Evolutionary conservation across 2,329 filamentous ascomycete species (phyloP), one percentile per base, ranked within the genome.

Genomic region (Septoria petroselini): DNA sequence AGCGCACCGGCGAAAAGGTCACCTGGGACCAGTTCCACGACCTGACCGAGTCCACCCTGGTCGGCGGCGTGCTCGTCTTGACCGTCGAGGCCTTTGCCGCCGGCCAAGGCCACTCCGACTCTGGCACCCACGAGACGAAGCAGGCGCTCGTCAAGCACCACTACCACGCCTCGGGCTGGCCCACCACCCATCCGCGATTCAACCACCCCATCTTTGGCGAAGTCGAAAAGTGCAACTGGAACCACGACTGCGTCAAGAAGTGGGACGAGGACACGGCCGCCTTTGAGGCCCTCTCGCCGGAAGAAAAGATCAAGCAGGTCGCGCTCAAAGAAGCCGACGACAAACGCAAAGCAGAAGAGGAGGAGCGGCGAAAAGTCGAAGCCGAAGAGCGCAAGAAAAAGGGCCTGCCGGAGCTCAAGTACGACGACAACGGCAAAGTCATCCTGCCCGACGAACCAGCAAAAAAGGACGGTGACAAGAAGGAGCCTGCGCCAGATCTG

Each of bases 141-240:
- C 76, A 76, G 15, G 84, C 85, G 1, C 72, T 88, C 1, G 83
- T 88, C 18, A 85, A 83, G 66, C 85, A 88, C 63, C 83, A 87
- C 66, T 88, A 86, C 61, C 85, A 88, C 65, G 85, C 85, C 0
- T 87, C 83, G 1, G 79, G 81, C 52, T 88, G 85, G 85, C 85
- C 84, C 2, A 78, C 76, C 44, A 73, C 73, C 2, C 84, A 88
- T 62, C 83, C 81, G 1, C 75, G 84, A 23, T 85, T 77, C 69
- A 82, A 73, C 39, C 84, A 88, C 63, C 83, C 83, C 1, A 79
- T 82, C 45, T 86, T 83, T 61, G 84, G 82, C 4, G 81, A 85
- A 65, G 83, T 87, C 0, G 84, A 87, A 64, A 73, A 76, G 57
- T 87, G 84, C 68, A 87, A 87, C 62, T 87, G 84, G 84, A 76